Conservation (phyloP, 139 green algal genomes). For the Micractinium sp. region DNA sequence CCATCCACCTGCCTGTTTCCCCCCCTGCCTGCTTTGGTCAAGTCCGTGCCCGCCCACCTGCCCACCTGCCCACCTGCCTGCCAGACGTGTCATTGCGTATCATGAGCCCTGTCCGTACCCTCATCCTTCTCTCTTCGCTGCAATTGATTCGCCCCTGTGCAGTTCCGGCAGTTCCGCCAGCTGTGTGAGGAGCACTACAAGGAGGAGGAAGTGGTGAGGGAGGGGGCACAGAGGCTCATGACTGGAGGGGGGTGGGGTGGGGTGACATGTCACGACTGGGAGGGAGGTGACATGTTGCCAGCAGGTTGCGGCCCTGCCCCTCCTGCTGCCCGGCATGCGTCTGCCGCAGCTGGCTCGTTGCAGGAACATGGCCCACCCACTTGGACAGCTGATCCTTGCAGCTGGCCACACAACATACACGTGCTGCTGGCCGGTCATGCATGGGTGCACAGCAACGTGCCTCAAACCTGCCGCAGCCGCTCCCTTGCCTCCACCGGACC, state of each 20-base stretch:
- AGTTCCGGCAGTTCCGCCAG: constrained; percentile 34
- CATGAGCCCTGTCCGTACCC: not conserved
- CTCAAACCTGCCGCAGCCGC: not conserved
- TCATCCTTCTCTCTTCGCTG: not conserved
- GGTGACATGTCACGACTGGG: no score
- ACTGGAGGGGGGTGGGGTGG: no score
- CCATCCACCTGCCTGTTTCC: not conserved
- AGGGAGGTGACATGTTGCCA: no score
- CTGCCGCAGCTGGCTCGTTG: no score
- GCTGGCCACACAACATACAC: not conserved
- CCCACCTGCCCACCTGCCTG: not conserved
- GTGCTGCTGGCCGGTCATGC: not conserved
- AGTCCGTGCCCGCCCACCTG: not conserved
- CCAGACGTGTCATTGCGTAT: not conserved
- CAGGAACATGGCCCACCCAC: no score
- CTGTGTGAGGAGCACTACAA: constrained; percentile 48
- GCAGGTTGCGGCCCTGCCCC: not conserved
- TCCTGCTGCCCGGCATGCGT: not conserved
- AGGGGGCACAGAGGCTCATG: not conserved
- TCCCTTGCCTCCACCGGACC: not conserved
- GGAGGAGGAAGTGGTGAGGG: constrained; percentile 16
- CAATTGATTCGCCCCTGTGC: not conserved
- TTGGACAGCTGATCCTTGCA: not conserved
- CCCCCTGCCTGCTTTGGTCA: not conserved
- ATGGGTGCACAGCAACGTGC: not conserved